A percentile compares a stretch with the other conserved stretches of the same genome.
Evolutionary conservation across 2,329 filamentous ascomycete species (phyloP).

Genomic region (Macrophomina tecta): DNA sequence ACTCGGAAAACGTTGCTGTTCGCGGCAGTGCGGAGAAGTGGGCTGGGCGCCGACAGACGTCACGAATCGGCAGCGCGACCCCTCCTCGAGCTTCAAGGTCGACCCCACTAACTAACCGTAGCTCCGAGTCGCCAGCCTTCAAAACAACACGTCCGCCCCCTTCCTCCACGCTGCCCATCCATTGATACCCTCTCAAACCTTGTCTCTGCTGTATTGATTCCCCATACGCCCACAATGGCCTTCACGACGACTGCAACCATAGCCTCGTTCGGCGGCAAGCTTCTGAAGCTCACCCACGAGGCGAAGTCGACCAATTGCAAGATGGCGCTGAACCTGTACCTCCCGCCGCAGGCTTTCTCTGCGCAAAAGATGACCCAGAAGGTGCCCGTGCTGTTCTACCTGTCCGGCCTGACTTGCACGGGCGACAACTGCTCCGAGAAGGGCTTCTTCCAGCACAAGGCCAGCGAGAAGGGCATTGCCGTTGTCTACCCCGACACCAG

Average conservation of each 20-base stretch:
- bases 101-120: constrained; percentile 27
- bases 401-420: constrained; percentile 93
- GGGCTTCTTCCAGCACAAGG: constrained; percentile 89
- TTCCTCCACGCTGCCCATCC: not conserved
- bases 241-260: constrained; percentile 92
- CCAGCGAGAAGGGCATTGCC: constrained; percentile 82
- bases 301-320: constrained; percentile 79
- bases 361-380: constrained; percentile 58
- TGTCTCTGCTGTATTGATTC: not conserved
- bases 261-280: constrained; percentile 88
- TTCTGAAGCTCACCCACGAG: constrained; percentile 90
- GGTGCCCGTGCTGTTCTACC: constrained; percentile 87
- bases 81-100: constrained; percentile 20
- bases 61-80: constrained; percentile 26
- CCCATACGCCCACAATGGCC: constrained; percentile 54
- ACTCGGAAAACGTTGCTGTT: constrained; percentile 27
- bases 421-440: constrained; percentile 79
- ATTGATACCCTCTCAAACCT: constrained; percentile 11
- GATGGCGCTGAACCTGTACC: constrained; percentile 92
- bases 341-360: constrained; percentile 73
- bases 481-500: constrained; percentile 95
- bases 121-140: constrained; percentile 23
- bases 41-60: constrained; percentile 26
- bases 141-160: constrained; percentile 24
- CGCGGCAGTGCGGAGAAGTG: constrained; percentile 25